Percentiles rank a stretch among this genome's conserved stretches.
phyloP scores from a whole-genome alignment of 306 rosid genomes.

The Rosa multiflora region DNA sequence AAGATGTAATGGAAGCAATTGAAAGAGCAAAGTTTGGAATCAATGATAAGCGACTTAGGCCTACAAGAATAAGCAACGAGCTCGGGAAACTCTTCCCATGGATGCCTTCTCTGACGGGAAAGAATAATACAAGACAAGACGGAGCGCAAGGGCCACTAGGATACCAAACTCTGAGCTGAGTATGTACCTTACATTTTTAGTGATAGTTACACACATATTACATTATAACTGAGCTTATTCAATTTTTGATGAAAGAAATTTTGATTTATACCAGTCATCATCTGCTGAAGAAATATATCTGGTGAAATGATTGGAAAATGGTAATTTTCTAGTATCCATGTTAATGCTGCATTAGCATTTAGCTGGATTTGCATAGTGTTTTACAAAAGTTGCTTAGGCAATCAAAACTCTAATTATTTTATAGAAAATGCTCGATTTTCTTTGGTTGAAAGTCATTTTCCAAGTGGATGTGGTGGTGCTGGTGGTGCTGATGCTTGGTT shows the following conservation, averaged over 20 bases:
- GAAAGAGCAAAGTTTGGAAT: slow-evolving; percentile 94
- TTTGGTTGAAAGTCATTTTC: slow-evolving; percentile 9
- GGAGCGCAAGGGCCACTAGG: slow-evolving; percentile 68
- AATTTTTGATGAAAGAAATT: neutral
- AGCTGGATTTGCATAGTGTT: neutral
- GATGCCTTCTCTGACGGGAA: slow-evolving; percentile 78
- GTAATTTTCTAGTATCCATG: neutral
- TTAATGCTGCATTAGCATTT: slow-evolving; percentile 6
- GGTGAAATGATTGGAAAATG: neutral
- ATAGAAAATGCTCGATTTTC: neutral
- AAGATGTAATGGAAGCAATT: slow-evolving; percentile 88
- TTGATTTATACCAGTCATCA: neutral
- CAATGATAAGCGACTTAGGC: slow-evolving; percentile 54
- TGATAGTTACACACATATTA: neutral
- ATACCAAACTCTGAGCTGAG: slow-evolving; percentile 75
- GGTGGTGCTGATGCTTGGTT: neutral
- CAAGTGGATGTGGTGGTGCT: neutral
- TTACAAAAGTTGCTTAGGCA: neutral
- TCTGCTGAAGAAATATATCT: neutral
- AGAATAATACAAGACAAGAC: slow-evolving; percentile 47
- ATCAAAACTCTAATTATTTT: neutral
- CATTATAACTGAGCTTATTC: neutral
- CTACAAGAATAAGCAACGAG: slow-evolving; percentile 64
- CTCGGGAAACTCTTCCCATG: slow-evolving; percentile 79
- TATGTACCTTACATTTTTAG: slow-evolving; percentile 8